These are phyloP conservation scores for Lanmaoa pseudosensibilis DNA, from an alignment of 768 basidiomycete species.

Conservation along the genomic window DNA sequence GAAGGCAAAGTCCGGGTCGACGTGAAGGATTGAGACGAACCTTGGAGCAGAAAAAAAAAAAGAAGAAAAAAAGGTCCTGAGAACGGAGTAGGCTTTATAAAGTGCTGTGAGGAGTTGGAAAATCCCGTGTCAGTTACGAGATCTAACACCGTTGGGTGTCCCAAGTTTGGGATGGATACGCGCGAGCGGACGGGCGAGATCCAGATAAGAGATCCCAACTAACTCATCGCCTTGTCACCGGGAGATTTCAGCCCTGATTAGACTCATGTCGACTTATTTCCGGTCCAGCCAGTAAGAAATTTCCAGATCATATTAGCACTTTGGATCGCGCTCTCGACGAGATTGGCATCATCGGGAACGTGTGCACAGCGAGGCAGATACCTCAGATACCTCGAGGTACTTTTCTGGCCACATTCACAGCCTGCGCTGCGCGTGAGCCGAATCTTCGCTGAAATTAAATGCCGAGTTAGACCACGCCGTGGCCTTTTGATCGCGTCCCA, in stretches of 20 bases:
- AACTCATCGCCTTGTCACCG: constrained; percentile 6
- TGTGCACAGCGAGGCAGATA: constrained; percentile 32
- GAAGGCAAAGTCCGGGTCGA: background rate
- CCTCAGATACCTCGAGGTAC: constrained; percentile 10
- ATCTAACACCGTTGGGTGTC: constrained; percentile 4
- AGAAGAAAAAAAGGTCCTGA: constrained; percentile 5
- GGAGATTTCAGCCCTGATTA: constrained; percentile 25
- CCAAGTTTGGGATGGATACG: background rate
- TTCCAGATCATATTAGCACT: constrained; percentile 10
- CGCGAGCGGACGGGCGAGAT: constrained; percentile 12
- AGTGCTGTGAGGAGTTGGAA: constrained; percentile 16
- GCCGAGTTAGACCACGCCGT: constrained; percentile 13
- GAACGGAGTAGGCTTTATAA: constrained; percentile 25
- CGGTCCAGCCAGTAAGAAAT: constrained; percentile 18
- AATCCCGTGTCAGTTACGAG: constrained; percentile 32
- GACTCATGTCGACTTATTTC: constrained; percentile 33
- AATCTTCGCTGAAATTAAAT: constrained; percentile 22
- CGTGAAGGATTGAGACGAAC: background rate
- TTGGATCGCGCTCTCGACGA: constrained; percentile 26
- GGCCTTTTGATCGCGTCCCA: constrained; percentile 6
- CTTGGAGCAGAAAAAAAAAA: constrained; percentile 6
- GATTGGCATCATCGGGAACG: constrained; percentile 31
- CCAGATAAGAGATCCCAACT: constrained; percentile 19
- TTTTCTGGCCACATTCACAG: constrained; percentile 8
- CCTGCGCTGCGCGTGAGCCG: constrained; percentile 10